These are phyloP conservation scores for Kuraishia cidri DNA, from an alignment of 805 yeast genomes.

Conservation along the genomic window DNA sequence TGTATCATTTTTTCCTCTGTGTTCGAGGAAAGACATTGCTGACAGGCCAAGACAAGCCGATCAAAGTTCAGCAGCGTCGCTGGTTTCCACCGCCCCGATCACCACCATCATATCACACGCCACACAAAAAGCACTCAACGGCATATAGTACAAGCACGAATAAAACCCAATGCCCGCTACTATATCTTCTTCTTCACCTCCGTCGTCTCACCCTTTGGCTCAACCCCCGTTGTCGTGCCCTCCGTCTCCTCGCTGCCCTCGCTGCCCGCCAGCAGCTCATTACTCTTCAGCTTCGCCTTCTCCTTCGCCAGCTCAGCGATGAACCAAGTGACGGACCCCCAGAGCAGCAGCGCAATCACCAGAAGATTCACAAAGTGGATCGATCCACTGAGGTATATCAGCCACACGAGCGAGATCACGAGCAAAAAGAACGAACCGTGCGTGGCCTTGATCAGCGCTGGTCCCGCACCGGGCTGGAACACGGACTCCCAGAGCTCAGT, in stretches of 20 bases:
- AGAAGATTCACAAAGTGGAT: constrained; percentile 57
- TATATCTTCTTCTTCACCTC: not conserved
- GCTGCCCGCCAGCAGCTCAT: constrained; percentile 23
- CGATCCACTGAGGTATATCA: constrained; percentile 53
- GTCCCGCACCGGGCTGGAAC: constrained; percentile 89
- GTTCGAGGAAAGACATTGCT: too few relatives aligned
- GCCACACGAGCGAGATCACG: constrained; percentile 41
- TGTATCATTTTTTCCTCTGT: too few relatives aligned
- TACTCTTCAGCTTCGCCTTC: constrained; percentile 30
- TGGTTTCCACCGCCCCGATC: too few relatives aligned
- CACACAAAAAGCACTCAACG: too few relatives aligned
- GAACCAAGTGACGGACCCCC: constrained; percentile 87
- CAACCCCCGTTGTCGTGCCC: constrained; percentile 9
- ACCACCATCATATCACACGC: too few relatives aligned
- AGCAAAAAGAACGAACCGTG: constrained; percentile 73
- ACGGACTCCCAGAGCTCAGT: constrained; percentile 82
- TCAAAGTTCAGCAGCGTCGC: too few relatives aligned
- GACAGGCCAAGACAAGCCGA: too few relatives aligned
- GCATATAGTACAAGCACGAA: too few relatives aligned
- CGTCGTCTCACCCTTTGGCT: constrained; percentile 3
- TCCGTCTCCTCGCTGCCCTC: constrained; percentile 4
- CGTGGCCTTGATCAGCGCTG: constrained; percentile 83
- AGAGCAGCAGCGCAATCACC: constrained; percentile 38
- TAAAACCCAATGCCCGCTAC: too few relatives aligned
- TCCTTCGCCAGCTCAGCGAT: constrained; percentile 51